phyloP scores from a whole-genome alignment of 1,139 yeast genomes.

The Kluyveromyces sp. region DNA sequence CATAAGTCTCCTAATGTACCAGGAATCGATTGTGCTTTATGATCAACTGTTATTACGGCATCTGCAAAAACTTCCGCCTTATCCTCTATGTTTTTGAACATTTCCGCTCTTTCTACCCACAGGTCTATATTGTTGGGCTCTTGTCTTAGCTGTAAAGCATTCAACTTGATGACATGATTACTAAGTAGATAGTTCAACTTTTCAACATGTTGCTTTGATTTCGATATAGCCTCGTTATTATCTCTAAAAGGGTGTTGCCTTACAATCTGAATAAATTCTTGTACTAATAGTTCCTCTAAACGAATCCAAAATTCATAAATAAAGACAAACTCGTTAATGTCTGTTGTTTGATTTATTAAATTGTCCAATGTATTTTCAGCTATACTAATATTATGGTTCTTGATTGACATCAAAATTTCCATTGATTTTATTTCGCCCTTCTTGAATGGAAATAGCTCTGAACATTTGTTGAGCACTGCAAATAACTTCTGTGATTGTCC shows the following conservation, averaged over 20 bases:
- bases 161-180: slow-evolving; percentile 48
- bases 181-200: slow-evolving; percentile 36
- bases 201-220: neutral
- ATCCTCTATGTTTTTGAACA: slow-evolving; percentile 36
- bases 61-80: slow-evolving; percentile 52
- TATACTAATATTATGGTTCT: slow-evolving; percentile 30
- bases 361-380: slow-evolving; percentile 36
- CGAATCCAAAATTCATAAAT: slow-evolving; percentile 60
- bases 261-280: slow-evolving; percentile 28
- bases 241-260: slow-evolving; percentile 31
- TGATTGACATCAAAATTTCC: neutral
- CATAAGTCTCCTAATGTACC: slow-evolving; percentile 50
- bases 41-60: slow-evolving; percentile 64
- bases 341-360: slow-evolving; percentile 35
- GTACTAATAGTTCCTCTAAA: slow-evolving; percentile 48
- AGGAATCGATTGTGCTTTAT: slow-evolving; percentile 41
- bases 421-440: slow-evolving; percentile 29
- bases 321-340: slow-evolving; percentile 55
- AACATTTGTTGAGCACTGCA: slow-evolving; percentile 33
- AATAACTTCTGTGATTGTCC: slow-evolving; percentile 27
- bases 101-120: slow-evolving; percentile 58
- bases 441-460: slow-evolving; percentile 54
- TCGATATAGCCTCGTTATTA: slow-evolving; percentile 38
- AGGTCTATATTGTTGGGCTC: slow-evolving; percentile 53
- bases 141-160: slow-evolving; percentile 59